Evolutionary conservation across 768 basidiomycete species (phyloP).

Genomic region (Tulasnella sp.): DNA sequence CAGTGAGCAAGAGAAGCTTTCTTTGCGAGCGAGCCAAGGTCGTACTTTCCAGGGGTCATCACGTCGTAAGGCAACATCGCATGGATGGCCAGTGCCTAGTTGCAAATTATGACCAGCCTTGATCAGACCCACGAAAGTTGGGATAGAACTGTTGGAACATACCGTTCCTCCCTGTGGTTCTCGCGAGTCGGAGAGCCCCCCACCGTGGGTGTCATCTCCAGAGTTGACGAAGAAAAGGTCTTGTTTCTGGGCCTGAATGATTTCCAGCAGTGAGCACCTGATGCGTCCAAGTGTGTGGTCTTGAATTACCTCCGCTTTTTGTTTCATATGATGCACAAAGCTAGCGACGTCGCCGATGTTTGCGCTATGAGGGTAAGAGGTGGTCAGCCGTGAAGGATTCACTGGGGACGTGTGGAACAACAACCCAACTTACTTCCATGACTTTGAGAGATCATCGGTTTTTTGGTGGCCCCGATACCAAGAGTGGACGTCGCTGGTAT

Average conservation of each 20-base stretch:
- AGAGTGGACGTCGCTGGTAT: slow-evolving; percentile 28
- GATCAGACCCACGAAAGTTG: neutral
- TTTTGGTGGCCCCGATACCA: slow-evolving; percentile 29
- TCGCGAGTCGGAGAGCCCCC: slow-evolving; percentile 22
- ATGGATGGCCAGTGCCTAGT: neutral
- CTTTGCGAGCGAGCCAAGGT: neutral
- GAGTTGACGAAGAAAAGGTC: slow-evolving; percentile 30
- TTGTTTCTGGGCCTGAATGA: neutral
- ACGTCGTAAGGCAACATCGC: slow-evolving; percentile 23
- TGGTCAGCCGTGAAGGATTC: neutral
- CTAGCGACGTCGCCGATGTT: slow-evolving; percentile 28
- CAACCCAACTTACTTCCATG: slow-evolving; percentile 7
- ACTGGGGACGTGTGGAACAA: neutral
- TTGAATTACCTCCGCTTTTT: slow-evolving; percentile 1
- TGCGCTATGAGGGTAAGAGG: slow-evolving; percentile 12
- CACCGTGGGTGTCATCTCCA: slow-evolving; percentile 28
- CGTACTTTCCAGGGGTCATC: slow-evolving; percentile 28
- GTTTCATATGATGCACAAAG: slow-evolving; percentile 25
- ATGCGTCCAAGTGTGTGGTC: neutral
- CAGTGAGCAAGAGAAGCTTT: neutral
- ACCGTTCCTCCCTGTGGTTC: neutral
- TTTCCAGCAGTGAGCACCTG: neutral
- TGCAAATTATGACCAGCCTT: neutral
- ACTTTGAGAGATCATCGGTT: neutral
- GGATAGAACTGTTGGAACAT: neutral